Evolutionary conservation across 371 early-diverging fungal species (phyloP).

Genomic region (Mortierella sp.): DNA sequence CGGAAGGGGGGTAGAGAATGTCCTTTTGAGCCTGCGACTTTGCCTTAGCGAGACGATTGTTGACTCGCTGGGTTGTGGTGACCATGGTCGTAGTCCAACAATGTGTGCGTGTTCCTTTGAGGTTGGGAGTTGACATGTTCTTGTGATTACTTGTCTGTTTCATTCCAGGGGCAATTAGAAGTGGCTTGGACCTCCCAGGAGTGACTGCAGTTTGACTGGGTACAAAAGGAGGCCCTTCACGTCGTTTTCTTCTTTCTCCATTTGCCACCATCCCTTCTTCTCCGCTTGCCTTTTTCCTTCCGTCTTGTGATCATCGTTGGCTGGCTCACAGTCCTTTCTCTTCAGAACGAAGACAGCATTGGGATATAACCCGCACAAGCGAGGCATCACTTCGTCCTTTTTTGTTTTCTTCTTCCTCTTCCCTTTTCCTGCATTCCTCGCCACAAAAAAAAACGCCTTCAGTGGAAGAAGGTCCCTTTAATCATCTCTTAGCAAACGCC

Average conservation of each 20-base stretch:
- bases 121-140: not conserved
- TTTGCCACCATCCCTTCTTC: not conserved
- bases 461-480: not conserved
- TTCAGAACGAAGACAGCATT: not conserved
- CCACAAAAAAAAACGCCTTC: not conserved
- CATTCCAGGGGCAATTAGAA: not conserved
- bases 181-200: not conserved
- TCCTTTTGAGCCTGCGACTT: conserved; percentile 23
- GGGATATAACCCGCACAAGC: not conserved
- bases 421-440: not conserved
- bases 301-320: not conserved
- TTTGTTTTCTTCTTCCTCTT: not conserved
- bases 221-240: not conserved
- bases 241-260: not conserved
- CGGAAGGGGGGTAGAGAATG: conserved; percentile 23
- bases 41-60: conserved; percentile 30
- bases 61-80: conserved; percentile 22
- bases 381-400: not conserved
- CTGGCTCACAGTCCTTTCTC: not conserved
- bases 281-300: not conserved
- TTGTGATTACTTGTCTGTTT: not conserved
- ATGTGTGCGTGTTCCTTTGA: not conserved
- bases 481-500: not conserved
- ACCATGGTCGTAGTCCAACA: conserved; percentile 19
- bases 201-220: not conserved